Evolutionary conservation across 768 basidiomycete genomes (phyloP), one percentile per base, ranked within the genome.

Genomic region (Cystofilobasidium capitatum): DNA sequence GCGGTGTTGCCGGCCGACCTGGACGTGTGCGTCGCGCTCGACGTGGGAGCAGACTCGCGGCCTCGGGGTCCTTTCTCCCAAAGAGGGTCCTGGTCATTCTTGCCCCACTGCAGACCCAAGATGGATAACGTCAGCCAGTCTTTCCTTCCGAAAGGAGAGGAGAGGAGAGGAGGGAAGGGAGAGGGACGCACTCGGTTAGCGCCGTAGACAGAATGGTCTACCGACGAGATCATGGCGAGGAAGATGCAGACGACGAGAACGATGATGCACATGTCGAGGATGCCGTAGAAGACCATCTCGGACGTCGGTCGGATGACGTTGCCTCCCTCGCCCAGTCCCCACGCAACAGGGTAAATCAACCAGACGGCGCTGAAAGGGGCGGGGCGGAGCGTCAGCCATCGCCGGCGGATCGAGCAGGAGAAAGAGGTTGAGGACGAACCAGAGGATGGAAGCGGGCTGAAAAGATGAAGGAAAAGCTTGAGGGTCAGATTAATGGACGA

Each of bases 281-380:
- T 77, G 58, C 83, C 83, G 74, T 83, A 83, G 73, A 79, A 81
- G 69, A 55, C 24, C 40, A 60, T 39, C 75, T 84, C 83, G 12
- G 77, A 75, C 42, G 80, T 79, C 26, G 81, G 78, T 3, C 79
- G 71, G 72, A 85, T 84, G 66, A 76, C 78, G 73, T 83, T 81
- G 13, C 78, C 77, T n/a, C 83, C 83, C 65, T 84, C 83, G 31
- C 79, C 79, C 37, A 82, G 76, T 54, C 81, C 83, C 84, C 83
- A 84, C 31, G 78, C 79, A 69, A 85, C 80, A 13, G 84, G 82
- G 76, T 84, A 84, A n/a, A 83, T 70, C 65, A 81, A 64, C 81
- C 82, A 84, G 71, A 84, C 77, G 75, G 83, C 79, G n/a, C 80
- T 55, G 29, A 24, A 54, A 49, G 47, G 24, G 47, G 4, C 17